phyloP scores from a whole-genome alignment of 192 early-diverging fungal species.

The Chytriomyces sp. region DNA sequence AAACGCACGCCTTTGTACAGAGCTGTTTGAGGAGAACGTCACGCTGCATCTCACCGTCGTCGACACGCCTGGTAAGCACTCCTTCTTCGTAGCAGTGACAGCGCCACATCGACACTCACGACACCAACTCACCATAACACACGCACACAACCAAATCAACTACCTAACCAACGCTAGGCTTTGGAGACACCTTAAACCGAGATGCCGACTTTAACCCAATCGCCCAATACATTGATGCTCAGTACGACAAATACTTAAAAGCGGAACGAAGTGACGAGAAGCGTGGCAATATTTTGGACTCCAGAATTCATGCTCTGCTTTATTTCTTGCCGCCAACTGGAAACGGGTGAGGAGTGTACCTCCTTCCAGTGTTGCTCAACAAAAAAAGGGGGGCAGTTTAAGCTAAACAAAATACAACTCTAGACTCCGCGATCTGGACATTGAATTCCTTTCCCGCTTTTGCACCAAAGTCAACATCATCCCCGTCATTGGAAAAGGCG shows the following conservation, averaged over 20 bases:
- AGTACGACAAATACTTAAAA: constrained; percentile 86
- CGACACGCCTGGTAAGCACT: constrained; percentile 83
- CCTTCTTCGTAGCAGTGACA: too few species aligned
- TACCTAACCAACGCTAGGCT: constrained; percentile 48
- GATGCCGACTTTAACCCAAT: constrained; percentile 86
- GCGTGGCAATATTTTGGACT: constrained; percentile 80
- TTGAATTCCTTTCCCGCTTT: constrained; percentile 86
- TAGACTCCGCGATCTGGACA: constrained; percentile 61
- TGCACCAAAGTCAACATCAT: constrained; percentile 90
- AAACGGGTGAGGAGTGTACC: constrained; percentile 46
- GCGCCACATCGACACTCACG: too few species aligned
- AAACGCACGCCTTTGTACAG: constrained; percentile 36
- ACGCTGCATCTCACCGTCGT: constrained; percentile 93
- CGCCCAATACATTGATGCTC: constrained; percentile 88
- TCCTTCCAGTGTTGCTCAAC: not conserved
- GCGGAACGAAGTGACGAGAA: constrained; percentile 72
- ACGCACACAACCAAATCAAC: too few species aligned
- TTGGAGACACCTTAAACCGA: constrained; percentile 96
- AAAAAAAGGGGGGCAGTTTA: too few species aligned
- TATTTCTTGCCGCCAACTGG: constrained; percentile 96
- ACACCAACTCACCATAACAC: too few species aligned
- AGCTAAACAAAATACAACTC: not conserved
- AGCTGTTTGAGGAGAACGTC: constrained; percentile 95
- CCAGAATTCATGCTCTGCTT: constrained; percentile 89
- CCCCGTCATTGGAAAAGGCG: constrained; percentile 87